Evolutionary conservation across 78 protist genomes (phyloP).

Genomic region (Goniomonas avonlea): DNA sequence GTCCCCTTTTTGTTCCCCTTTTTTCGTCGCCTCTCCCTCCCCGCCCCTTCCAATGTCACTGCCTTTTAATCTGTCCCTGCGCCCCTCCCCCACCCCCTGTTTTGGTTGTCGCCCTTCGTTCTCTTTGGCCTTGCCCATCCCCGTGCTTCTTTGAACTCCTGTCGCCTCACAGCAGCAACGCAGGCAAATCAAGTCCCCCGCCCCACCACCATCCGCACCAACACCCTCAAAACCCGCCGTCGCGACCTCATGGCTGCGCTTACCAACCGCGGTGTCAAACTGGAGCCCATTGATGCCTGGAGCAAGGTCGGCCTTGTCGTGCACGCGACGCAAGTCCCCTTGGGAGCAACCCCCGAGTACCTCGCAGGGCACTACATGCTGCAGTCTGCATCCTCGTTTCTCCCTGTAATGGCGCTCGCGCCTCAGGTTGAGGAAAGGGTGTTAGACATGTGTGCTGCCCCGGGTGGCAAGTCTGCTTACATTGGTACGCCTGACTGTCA

Average conservation of each 20-base stretch:
- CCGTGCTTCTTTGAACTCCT: constrained; percentile 55
- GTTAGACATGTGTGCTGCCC: constrained; percentile 96
- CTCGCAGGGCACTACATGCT: constrained; percentile 95
- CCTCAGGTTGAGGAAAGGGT: constrained; percentile 79
- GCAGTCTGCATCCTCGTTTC: constrained; percentile 93
- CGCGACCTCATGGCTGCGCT: constrained; percentile 65
- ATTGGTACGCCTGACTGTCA: constrained; percentile 30
- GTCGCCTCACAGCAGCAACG: not conserved
- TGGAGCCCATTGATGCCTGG: constrained; percentile 73
- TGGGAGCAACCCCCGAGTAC: constrained; percentile 91
- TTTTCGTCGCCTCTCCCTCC: not conserved
- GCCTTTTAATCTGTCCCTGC: not conserved
- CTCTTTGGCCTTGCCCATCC: not conserved
- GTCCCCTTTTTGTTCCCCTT: not conserved
- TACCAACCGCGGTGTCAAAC: constrained; percentile 65
- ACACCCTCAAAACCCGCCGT: constrained; percentile 83
- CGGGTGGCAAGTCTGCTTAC: constrained; percentile 98
- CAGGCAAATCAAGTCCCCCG: constrained; percentile 89
- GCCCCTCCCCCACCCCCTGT: not conserved
- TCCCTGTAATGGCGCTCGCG: constrained; percentile 90
- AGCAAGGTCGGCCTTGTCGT: constrained; percentile 77
- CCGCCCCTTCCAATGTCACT: not conserved
- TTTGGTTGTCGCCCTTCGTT: constrained; percentile 53
- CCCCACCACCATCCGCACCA: constrained; percentile 92
- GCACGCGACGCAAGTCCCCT: constrained; percentile 73